phyloP scores from a whole-genome alignment of 2,329 filamentous ascomycete species.

The Microthyrium microscopicum region DNA sequence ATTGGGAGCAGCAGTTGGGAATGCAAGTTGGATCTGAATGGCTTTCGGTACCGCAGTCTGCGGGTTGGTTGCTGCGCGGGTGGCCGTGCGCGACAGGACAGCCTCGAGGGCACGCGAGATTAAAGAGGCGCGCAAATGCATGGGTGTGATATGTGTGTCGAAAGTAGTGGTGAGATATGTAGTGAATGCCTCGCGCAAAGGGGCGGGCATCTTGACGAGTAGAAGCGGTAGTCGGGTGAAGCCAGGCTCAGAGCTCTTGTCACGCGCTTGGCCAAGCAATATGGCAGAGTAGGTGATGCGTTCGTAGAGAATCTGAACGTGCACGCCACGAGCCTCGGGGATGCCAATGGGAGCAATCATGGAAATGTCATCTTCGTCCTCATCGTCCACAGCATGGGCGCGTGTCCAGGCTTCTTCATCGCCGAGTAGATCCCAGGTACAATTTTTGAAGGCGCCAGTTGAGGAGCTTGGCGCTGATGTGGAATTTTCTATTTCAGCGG shows the following conservation, averaged over 20 bases:
- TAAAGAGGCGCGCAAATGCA: constrained; percentile 6
- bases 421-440: constrained; percentile 27
- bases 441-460: constrained; percentile 28
- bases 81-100: constrained; percentile 4
- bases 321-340: constrained; percentile 24
- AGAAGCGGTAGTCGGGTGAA: constrained; percentile 34
- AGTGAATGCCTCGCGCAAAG: constrained; percentile 31
- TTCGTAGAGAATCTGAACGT: constrained; percentile 33
- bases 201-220: constrained; percentile 32
- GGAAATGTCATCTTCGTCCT: constrained; percentile 12
- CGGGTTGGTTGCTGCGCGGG: constrained; percentile 1
- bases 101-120: constrained; percentile 5
- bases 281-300: constrained; percentile 32
- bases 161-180: constrained; percentile 33
- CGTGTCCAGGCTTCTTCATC: constrained; percentile 23
- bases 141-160: constrained; percentile 22
- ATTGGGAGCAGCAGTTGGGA: constrained; percentile 4
- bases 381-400: constrained; percentile 14
- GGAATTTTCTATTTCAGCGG: constrained; percentile 17
- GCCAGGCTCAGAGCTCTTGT: constrained; percentile 13
- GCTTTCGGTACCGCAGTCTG: constrained; percentile 3
- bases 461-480: constrained; percentile 20
- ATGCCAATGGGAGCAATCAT: neutral
- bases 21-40: constrained; percentile 6
- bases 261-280: constrained; percentile 25